Conservation (phyloP, 208 protist genomes). For the Angomonas ambiguus region DNA sequence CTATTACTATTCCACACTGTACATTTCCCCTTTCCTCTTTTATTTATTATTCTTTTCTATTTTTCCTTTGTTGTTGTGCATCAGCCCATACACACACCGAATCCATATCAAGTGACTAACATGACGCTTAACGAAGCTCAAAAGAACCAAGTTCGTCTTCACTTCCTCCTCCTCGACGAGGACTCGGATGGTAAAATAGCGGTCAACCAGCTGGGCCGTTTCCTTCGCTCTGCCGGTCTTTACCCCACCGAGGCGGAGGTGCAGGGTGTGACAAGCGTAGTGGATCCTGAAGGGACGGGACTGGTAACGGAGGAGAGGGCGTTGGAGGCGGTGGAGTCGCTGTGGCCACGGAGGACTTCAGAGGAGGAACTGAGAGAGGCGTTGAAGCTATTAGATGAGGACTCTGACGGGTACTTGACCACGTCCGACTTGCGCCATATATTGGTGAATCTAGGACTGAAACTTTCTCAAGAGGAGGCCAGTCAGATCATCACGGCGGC, state of each 20-base stretch:
- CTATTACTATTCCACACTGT: too few relatives aligned
- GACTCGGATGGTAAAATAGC: conserved; percentile 97
- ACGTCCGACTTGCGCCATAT: conserved; percentile 92
- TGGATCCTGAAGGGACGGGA: conserved; percentile 94
- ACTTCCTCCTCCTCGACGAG: conserved; percentile 97
- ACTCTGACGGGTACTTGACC: conserved; percentile 90
- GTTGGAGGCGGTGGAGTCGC: conserved; percentile 55
- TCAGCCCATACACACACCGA: neutral
- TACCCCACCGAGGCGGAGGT: conserved; percentile 96
- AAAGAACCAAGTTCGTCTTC: conserved; percentile 98
- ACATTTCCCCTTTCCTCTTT: neutral
- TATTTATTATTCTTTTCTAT: too few relatives aligned
- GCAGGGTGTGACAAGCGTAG: conserved; percentile 93
- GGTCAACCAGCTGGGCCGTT: conserved; percentile 96
- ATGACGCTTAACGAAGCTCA: conserved; percentile 94
- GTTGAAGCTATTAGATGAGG: conserved; percentile 93
- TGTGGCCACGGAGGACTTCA: conserved; percentile 46
- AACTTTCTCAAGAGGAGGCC: conserved; percentile 84
- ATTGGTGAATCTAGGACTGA: conserved; percentile 90
- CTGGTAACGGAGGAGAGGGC: conserved; percentile 91
- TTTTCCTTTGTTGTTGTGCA: neutral
- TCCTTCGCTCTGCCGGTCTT: conserved; percentile 98
- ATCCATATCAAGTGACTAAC: conserved; percentile 1
- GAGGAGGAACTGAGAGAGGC: conserved; percentile 92
- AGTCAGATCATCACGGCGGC: conserved; percentile 78